Evolutionary conservation across 2,329 filamentous ascomycete genomes (phyloP), one percentile per base, ranked within the genome.

Genomic region (Pseudogymnoascus sp.): DNA sequence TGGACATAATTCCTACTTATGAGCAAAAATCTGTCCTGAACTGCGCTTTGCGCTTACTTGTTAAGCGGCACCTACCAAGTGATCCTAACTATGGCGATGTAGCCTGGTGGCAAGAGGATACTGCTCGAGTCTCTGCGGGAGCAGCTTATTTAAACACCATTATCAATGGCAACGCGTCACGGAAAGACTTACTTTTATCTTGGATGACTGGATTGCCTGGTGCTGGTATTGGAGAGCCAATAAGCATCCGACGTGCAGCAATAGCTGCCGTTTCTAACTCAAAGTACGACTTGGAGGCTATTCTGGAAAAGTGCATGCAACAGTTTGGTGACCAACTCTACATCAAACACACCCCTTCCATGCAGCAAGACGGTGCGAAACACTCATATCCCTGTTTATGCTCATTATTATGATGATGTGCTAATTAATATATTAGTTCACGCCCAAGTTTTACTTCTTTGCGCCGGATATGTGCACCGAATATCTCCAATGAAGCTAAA

Each of bases 271-370:
- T 90, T 19, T 79, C 81, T 10, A 75, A 81, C 41, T 79, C 81
- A 57, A 82, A 77, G 65, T 79, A 80, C 1, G 76, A 76, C 19
- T 76, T 91, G 1, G 77, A 80, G 4, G 77, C 73, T 0, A 77
- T 90, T 37, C 73, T 93, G 64, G 85, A 92, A 70, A 90, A 86
- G 71, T 84, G 82, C 60, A 78, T 96, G 60, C 79, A 79, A 41
- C 84, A 89, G 60, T 96, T 98, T 74, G 90, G 91, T 0, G 93
- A 97, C 70, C 85, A 89, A 61, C 79, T 98, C 10, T 96, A 92
- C 71, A 92, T 98, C 69, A 90, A 86, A 65, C 92, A 98, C 75
- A 85, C 89, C 0, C 88, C 93, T 4, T 84, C 90, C n/a, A 73
- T 95, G 41, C 90, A 93, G 71, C 95, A 99, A 81, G 91, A 98